phyloP scores from a whole-genome alignment of 2,329 filamentous ascomycete genomes.

The Fusarium sp. region DNA sequence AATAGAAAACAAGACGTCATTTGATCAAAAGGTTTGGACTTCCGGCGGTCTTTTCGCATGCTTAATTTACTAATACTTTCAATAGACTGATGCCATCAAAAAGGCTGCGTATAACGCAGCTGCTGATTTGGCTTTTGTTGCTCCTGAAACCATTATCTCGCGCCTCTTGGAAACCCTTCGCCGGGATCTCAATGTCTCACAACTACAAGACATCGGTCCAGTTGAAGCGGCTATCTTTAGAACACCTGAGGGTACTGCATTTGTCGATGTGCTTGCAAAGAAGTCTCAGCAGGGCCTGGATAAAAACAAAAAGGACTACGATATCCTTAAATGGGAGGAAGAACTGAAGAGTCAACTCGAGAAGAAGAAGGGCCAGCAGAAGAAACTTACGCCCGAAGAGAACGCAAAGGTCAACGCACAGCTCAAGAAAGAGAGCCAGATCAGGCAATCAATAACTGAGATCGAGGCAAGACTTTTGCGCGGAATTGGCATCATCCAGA shows the following conservation, averaged over 20 bases:
- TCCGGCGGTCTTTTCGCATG: not conserved
- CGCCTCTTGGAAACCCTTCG: slow-evolving; percentile 80
- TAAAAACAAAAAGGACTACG: slow-evolving; percentile 95
- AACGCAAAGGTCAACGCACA: slow-evolving; percentile 91
- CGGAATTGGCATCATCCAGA: slow-evolving; percentile 86
- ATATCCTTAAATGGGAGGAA: slow-evolving; percentile 97
- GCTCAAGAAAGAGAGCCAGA: slow-evolving; percentile 84
- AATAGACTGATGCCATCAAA: slow-evolving; percentile 60
- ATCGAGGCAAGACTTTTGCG: slow-evolving; percentile 80
- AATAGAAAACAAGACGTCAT: slow-evolving; percentile 66
- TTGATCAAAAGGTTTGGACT: slow-evolving; percentile 65
- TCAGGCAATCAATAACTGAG: slow-evolving; percentile 77
- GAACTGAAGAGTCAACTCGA: slow-evolving; percentile 88
- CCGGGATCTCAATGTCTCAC: slow-evolving; percentile 76
- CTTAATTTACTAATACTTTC: slow-evolving; percentile 19
- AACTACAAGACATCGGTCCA: slow-evolving; percentile 80
- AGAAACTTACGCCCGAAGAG: slow-evolving; percentile 92
- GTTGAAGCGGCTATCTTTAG: slow-evolving; percentile 94
- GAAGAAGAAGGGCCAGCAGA: slow-evolving; percentile 91
- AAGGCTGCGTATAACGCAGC: slow-evolving; percentile 85
- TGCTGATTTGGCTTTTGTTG: slow-evolving; percentile 92
- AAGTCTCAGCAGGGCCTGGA: slow-evolving; percentile 78
- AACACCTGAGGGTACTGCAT: slow-evolving; percentile 87
- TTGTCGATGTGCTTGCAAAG: slow-evolving; percentile 90
- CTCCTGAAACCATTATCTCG: slow-evolving; percentile 83